phyloP scores from a whole-genome alignment of 352 stramenopile genomes.

The Globisporangium radiosum region DNA sequence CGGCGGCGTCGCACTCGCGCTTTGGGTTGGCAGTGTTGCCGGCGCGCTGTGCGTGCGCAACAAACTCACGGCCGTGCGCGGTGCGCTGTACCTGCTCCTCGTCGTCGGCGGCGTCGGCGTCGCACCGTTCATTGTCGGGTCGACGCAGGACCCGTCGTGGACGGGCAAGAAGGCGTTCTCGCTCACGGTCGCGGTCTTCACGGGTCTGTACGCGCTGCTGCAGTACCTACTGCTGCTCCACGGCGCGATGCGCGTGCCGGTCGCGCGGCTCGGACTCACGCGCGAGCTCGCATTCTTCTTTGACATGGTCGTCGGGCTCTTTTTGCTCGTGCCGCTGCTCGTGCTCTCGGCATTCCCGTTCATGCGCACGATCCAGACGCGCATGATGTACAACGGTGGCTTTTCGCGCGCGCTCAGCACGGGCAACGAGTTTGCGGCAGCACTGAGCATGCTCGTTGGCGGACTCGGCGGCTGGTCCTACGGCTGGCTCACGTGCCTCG shows the following conservation, averaged over 20 bases:
- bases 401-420: conserved; percentile 80
- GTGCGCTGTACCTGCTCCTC: conserved; percentile 63
- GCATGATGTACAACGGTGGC: conserved; percentile 89
- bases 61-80: conserved; percentile 47
- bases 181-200: conserved; percentile 60
- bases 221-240: conserved; percentile 75
- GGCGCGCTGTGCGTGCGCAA: conserved; percentile 49
- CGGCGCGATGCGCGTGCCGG: conserved; percentile 48
- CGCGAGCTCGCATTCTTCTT: conserved; percentile 83
- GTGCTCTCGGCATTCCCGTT: conserved; percentile 80
- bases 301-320: conserved; percentile 76
- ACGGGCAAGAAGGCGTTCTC: conserved; percentile 59
- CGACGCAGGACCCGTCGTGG: conserved; percentile 42
- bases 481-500: conserved; percentile 73
- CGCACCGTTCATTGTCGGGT: conserved; percentile 52
- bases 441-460: conserved; percentile 70
- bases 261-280: conserved; percentile 64
- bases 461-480: conserved; percentile 66
- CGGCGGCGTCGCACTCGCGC: conserved; percentile 43
- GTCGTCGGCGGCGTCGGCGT: conserved; percentile 52
- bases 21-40: conserved; percentile 65
- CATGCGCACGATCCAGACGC: conserved; percentile 85
- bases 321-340: conserved; percentile 65
- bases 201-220: conserved; percentile 66
- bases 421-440: conserved; percentile 75